Conservation (phyloP, 1,284 basidiomycete species). For the Exobasidium cylindrosporum region DNA sequence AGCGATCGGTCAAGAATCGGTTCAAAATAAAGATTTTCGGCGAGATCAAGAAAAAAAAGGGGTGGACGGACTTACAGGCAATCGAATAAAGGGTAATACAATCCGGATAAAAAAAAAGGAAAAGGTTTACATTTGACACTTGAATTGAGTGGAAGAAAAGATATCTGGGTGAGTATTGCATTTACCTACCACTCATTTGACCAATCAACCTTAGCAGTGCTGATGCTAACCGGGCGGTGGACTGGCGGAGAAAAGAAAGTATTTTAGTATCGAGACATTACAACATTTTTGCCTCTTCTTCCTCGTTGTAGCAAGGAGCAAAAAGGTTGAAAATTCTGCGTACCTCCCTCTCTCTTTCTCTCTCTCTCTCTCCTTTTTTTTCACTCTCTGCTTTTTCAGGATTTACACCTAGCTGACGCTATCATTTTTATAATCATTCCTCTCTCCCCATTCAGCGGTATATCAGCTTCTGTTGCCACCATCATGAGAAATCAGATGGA, state of each 20-base stretch:
- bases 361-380: neutral
- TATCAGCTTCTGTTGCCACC: neutral
- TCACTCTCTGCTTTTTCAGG: neutral
- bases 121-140: neutral
- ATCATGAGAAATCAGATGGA: slow-evolving; percentile 4
- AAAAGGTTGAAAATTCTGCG: neutral
- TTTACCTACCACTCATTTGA: neutral
- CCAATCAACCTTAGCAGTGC: no score
- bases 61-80: no score
- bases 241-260: neutral
- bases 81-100: no score
- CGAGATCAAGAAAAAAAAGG: no score
- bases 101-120: neutral
- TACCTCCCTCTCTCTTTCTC: neutral
- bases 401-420: no score
- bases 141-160: neutral
- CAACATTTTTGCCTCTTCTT: neutral
- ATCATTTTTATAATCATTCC: no score
- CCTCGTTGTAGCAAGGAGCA: neutral
- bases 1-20: no score
- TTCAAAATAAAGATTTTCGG: no score
- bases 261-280: neutral
- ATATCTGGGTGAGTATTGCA: neutral
- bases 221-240: no score
- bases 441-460: no score